Conservation (phyloP, 2,329 filamentous ascomycete species). For the Penicillium hordei region DNA sequence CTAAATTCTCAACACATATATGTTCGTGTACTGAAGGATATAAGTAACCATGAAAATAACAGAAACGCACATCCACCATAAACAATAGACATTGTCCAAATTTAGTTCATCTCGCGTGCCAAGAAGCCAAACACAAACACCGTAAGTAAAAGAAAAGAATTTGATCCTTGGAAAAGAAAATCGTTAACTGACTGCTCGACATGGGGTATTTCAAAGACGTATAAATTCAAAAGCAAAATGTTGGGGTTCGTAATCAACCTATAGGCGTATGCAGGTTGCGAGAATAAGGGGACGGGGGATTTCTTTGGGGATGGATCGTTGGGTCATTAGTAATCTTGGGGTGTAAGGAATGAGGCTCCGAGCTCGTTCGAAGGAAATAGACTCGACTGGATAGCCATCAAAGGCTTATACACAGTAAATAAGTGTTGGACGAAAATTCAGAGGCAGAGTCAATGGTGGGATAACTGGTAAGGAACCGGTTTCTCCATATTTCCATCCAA, state of each 20-base stretch:
- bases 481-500: background rate
- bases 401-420: background rate
- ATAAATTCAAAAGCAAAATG: background rate
- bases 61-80: background rate
- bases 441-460: too few relatives aligned
- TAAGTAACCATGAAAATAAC: background rate
- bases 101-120: background rate
- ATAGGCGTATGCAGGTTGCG: background rate
- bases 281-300: background rate
- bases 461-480: background rate
- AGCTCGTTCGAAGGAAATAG: too few relatives aligned
- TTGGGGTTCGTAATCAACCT: background rate
- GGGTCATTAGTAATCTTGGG: too few relatives aligned
- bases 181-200: background rate
- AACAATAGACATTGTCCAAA: background rate
- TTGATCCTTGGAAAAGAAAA: background rate
- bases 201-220: background rate
- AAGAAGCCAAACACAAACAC: background rate
- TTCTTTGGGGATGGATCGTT: too few relatives aligned
- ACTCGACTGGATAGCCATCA: background rate
- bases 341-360: background rate
- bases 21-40: background rate
- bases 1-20: background rate
- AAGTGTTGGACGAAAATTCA: accelerated
- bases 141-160: background rate